Percentiles rank a stretch among this genome's conserved stretches.
These are phyloP conservation scores for Hylodesmum podocarpum DNA, from an alignment of 306 rosid genomes.

Conservation along the genomic window DNA sequence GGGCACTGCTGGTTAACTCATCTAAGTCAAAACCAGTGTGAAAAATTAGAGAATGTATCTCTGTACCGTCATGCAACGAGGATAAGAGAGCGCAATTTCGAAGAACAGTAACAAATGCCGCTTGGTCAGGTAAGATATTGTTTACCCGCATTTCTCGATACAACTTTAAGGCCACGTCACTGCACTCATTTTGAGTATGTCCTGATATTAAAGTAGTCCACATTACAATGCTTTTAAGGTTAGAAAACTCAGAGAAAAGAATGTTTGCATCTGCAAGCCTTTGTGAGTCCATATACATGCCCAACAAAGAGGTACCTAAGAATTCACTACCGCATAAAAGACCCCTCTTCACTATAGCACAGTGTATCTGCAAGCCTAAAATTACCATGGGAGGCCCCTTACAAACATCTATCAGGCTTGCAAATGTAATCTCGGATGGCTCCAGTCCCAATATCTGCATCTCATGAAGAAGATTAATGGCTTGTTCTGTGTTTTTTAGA, in stretches of 20 bases:
- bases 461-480: slow-evolving; percentile 49
- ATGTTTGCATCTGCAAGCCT: slow-evolving; percentile 52
- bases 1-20: slow-evolving; percentile 68
- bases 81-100: slow-evolving; percentile 63
- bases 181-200: slow-evolving; percentile 56
- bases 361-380: slow-evolving; percentile 72
- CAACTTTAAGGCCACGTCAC: slow-evolving; percentile 53
- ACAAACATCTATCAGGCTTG: slow-evolving; percentile 68
- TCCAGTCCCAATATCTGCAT: slow-evolving; percentile 57
- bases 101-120: slow-evolving; percentile 78
- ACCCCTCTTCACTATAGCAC: slow-evolving; percentile 53
- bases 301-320: slow-evolving; percentile 61
- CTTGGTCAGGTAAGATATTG: slow-evolving; percentile 71
- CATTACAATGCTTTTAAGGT: slow-evolving; percentile 53
- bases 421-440: slow-evolving; percentile 72
- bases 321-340: slow-evolving; percentile 59
- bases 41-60: slow-evolving; percentile 64
- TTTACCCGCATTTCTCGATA: slow-evolving; percentile 60
- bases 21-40: slow-evolving; percentile 71
- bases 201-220: slow-evolving; percentile 80
- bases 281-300: slow-evolving; percentile 65
- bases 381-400: slow-evolving; percentile 39
- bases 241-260: slow-evolving; percentile 64
- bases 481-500: slow-evolving; percentile 48
- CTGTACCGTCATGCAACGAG: slow-evolving; percentile 59